Conservation (phyloP, 805 yeast genomes). For the Huiozyma naganishii region DNA sequence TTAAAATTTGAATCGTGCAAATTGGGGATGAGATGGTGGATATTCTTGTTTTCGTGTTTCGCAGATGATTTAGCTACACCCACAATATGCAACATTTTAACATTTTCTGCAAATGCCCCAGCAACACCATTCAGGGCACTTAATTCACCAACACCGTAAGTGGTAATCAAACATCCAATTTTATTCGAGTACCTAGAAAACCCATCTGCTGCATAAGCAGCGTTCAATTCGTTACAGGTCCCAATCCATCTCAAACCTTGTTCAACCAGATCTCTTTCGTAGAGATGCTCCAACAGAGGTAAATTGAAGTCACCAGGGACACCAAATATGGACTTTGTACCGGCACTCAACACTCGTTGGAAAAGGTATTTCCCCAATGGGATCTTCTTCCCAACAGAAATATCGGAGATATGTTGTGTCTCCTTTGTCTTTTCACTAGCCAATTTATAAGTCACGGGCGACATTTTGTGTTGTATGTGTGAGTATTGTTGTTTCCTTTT, state of each 20-base stretch:
- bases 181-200: conserved; percentile 55
- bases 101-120: conserved; percentile 74
- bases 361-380: conserved; percentile 61
- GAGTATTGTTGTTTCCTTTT: no score
- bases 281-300: conserved; percentile 55
- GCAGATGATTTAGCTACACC: conserved; percentile 33
- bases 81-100: conserved; percentile 74
- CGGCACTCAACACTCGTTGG: conserved; percentile 42
- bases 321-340: conserved; percentile 56
- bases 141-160: conserved; percentile 86
- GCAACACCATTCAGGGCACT: conserved; percentile 75
- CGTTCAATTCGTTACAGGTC: conserved; percentile 78
- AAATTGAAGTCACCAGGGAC: conserved; percentile 75
- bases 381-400: conserved; percentile 9
- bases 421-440: no score
- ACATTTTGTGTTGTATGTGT: no score
- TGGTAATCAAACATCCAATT: conserved; percentile 53
- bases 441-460: no score
- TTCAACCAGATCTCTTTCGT: conserved; percentile 24
- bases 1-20: conserved; percentile 32
- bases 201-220: conserved; percentile 88
- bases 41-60: conserved; percentile 21
- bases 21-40: conserved; percentile 55
- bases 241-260: conserved; percentile 60
- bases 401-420: no score